Conservation (phyloP, 192 early-diverging fungal species). For the Podila epicladia region DNA sequence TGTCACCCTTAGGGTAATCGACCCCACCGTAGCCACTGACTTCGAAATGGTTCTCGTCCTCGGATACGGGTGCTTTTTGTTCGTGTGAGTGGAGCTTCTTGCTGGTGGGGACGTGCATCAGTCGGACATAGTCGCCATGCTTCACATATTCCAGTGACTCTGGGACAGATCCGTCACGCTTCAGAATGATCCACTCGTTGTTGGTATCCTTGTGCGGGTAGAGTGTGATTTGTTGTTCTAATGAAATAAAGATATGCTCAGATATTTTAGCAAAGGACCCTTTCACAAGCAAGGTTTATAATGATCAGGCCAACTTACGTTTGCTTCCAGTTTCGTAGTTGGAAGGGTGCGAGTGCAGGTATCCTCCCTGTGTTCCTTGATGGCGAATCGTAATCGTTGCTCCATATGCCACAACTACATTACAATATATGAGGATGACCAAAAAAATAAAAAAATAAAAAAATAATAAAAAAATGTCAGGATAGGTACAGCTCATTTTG, state of each 20-base stretch:
- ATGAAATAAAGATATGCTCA: slow-evolving; percentile 1
- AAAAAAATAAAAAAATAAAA: neutral
- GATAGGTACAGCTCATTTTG: neutral
- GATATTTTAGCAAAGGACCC: neutral
- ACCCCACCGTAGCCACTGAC: slow-evolving; percentile 73
- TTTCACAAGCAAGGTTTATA: neutral
- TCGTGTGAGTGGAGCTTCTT: slow-evolving; percentile 80
- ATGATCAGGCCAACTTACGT: slow-evolving; percentile 53
- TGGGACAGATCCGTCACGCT: slow-evolving; percentile 32
- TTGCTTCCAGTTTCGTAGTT: slow-evolving; percentile 81
- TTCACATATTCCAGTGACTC: slow-evolving; percentile 58
- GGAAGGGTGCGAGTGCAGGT: slow-evolving; percentile 76
- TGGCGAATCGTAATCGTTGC: slow-evolving; percentile 72
- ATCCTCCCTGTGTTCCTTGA: slow-evolving; percentile 76
- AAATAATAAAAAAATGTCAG: neutral
- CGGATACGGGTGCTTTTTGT: slow-evolving; percentile 70
- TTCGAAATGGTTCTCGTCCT: slow-evolving; percentile 79
- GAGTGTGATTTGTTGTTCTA: slow-evolving; percentile 58
- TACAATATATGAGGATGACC: neutral
- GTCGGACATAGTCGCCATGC: slow-evolving; percentile 79
- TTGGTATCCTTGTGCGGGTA: slow-evolving; percentile 81
- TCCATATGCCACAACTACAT: slow-evolving; percentile 71
- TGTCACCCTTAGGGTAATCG: slow-evolving; percentile 78
- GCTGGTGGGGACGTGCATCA: slow-evolving; percentile 71
- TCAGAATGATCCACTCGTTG: slow-evolving; percentile 79